Evolutionary conservation across 768 basidiomycete genomes (phyloP).

Genomic region (Calocera cornea): DNA sequence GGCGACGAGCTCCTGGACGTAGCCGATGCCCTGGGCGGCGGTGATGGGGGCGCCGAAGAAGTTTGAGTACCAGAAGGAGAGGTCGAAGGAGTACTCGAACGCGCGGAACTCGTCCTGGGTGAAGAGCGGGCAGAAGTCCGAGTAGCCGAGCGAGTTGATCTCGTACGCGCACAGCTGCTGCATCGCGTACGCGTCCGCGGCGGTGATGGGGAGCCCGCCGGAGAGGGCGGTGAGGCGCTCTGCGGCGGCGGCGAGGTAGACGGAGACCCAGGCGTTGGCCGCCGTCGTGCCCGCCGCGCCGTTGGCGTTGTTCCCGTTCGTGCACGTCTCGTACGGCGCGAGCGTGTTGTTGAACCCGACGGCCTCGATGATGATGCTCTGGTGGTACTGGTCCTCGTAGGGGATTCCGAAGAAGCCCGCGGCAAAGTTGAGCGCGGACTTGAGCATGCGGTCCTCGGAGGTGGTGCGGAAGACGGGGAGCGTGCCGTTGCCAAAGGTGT

Average conservation of each 20-base stretch:
- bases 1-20: constrained; percentile 19
- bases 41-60: constrained; percentile 24
- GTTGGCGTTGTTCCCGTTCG: constrained; percentile 22
- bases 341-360: constrained; percentile 39
- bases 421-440: constrained; percentile 34
- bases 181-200: constrained; percentile 25
- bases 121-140: constrained; percentile 29
- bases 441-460: constrained; percentile 39
- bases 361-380: constrained; percentile 61
- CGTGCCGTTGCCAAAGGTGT: constrained; percentile 44
- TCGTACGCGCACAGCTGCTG: constrained; percentile 32
- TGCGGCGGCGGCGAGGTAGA: constrained; percentile 30
- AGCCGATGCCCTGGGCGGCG: constrained; percentile 13
- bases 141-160: constrained; percentile 28
- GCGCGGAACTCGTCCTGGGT: constrained; percentile 25
- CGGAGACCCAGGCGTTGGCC: constrained; percentile 26
- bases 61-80: constrained; percentile 23
- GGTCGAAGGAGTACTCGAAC: constrained; percentile 19
- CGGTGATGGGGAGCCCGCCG: constrained; percentile 24
- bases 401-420: constrained; percentile 68
- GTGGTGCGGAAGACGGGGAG: constrained; percentile 71
- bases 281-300: constrained; percentile 18
- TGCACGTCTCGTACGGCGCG: constrained; percentile 28
- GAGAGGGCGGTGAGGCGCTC: constrained; percentile 25
- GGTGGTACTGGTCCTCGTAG: constrained; percentile 51